phyloP scores from a whole-genome alignment of 2,329 filamentous ascomycete genomes.

The Calonectria fujianensis region DNA sequence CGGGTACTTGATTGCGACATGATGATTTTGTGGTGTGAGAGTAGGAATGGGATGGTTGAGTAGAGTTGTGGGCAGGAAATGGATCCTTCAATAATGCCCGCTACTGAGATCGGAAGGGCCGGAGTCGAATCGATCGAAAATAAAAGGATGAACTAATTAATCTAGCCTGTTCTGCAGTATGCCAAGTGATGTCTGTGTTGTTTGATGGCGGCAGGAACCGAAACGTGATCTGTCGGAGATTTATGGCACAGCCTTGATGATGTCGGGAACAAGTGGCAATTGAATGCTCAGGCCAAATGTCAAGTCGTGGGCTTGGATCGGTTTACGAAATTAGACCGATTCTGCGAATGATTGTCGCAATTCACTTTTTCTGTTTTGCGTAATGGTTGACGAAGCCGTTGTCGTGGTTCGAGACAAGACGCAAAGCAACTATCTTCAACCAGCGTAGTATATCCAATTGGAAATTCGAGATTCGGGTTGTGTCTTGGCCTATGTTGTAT shows the following conservation, averaged over 20 bases:
- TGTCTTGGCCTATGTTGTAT: not conserved
- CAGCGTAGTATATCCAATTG: not conserved
- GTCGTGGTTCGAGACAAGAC: not conserved
- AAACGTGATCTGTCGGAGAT: conserved; percentile 52
- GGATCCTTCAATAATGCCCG: not conserved
- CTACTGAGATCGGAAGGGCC: not conserved
- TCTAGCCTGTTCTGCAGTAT: conserved; percentile 27
- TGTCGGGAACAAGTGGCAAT: conserved; percentile 37
- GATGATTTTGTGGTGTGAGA: conserved; percentile 30
- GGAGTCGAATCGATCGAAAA: conserved; percentile 25
- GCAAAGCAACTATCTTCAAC: not conserved
- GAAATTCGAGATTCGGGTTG: not conserved
- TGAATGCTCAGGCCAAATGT: not conserved
- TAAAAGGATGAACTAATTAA: conserved; percentile 16
- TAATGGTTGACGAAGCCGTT: not conserved
- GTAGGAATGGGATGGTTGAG: conserved; percentile 27
- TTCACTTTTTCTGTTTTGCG: not conserved
- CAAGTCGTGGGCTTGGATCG: conserved; percentile 29
- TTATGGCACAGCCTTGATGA: conserved; percentile 40
- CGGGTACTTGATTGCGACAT: conserved; percentile 44
- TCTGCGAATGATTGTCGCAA: not conserved
- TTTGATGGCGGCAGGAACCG: conserved; percentile 47
- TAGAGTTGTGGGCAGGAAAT: not conserved
- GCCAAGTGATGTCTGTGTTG: conserved; percentile 43
- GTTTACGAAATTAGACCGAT: conserved; percentile 32